phyloP scores from a whole-genome alignment of 1,139 yeast genomes.

The Geotrichum klebahnii region DNA sequence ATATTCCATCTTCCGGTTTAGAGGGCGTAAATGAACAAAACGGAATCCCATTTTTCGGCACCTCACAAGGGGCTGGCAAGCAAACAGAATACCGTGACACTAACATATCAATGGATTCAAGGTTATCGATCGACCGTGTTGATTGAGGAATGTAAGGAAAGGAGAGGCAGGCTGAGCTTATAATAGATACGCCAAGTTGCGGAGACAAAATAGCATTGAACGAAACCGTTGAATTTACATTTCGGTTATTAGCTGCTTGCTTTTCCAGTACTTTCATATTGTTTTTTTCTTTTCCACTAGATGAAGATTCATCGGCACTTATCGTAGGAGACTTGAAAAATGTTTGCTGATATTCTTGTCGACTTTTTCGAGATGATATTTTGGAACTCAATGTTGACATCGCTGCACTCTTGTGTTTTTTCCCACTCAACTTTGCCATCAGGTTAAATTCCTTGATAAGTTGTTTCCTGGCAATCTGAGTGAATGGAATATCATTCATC shows the following conservation, averaged over 20 bases:
- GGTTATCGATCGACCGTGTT: not conserved
- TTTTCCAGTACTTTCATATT: not conserved
- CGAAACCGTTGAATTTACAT: not conserved
- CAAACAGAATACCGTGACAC: not conserved
- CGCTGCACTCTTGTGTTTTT: not conserved
- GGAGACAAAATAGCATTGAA: conserved; percentile 1
- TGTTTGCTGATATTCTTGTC: conserved; percentile 5
- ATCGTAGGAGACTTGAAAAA: not conserved
- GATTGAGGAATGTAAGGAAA: conserved; percentile 10
- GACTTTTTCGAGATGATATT: conserved; percentile 4
- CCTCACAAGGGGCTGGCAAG: too few species aligned
- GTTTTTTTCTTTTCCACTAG: conserved; percentile 5
- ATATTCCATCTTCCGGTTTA: too few species aligned
- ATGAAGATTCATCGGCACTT: not conserved
- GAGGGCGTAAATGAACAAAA: too few species aligned
- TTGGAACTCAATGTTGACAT: conserved; percentile 5
- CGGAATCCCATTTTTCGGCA: not conserved
- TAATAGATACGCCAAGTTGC: not conserved
- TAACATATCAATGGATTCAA: not conserved
- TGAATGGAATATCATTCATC: conserved; percentile 1
- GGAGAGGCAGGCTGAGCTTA: not conserved
- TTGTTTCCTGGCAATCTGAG: conserved; percentile 7
- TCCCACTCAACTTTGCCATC: conserved; percentile 7
- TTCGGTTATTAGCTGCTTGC: not conserved
- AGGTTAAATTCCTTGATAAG: conserved; percentile 5